These are phyloP conservation scores for Aspergillus ibericus DNA, from an alignment of 2,329 filamentous ascomycete genomes.

Conservation along the genomic window DNA sequence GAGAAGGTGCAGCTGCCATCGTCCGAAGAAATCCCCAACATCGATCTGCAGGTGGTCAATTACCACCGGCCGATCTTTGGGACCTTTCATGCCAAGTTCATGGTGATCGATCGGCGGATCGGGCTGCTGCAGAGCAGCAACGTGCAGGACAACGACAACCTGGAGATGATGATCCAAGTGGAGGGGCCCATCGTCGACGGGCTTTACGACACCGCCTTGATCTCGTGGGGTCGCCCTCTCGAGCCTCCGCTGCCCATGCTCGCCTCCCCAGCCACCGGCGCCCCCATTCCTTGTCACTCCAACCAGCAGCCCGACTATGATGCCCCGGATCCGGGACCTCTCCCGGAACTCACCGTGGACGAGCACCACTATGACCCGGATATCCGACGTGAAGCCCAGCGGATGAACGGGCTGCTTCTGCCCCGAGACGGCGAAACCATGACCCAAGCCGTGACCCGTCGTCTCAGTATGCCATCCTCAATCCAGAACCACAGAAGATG, in stretches of 20 bases:
- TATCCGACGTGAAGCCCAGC: constrained; percentile 60
- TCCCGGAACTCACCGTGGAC: constrained; percentile 59
- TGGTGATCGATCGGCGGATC: constrained; percentile 71
- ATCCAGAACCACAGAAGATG: neutral
- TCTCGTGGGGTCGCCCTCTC: constrained; percentile 68
- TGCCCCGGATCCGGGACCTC: constrained; percentile 19
- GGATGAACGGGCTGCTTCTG: constrained; percentile 60
- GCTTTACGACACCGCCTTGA: constrained; percentile 70
- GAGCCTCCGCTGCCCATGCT: constrained; percentile 60
- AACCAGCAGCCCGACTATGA: constrained; percentile 9
- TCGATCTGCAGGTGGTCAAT: constrained; percentile 72
- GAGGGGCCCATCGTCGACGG: constrained; percentile 76
- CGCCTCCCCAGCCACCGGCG: constrained; percentile 48
- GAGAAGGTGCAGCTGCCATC: constrained; percentile 61
- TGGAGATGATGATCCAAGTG: constrained; percentile 77
- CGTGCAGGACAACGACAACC: constrained; percentile 71
- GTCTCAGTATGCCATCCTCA: constrained; percentile 54
- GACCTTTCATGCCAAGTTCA: constrained; percentile 76
- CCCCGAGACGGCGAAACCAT: constrained; percentile 53
- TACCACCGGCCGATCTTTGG: constrained; percentile 69
- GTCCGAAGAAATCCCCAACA: constrained; percentile 65
- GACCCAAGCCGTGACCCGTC: constrained; percentile 61
- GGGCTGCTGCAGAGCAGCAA: constrained; percentile 76
- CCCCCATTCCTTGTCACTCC: constrained; percentile 25
- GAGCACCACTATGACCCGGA: constrained; percentile 65